A percentile compares a stretch with the other conserved stretches of the same genome.
Conservation (phyloP, 2,329 filamentous ascomycete genomes). For the Talaromyces sp. region DNA sequence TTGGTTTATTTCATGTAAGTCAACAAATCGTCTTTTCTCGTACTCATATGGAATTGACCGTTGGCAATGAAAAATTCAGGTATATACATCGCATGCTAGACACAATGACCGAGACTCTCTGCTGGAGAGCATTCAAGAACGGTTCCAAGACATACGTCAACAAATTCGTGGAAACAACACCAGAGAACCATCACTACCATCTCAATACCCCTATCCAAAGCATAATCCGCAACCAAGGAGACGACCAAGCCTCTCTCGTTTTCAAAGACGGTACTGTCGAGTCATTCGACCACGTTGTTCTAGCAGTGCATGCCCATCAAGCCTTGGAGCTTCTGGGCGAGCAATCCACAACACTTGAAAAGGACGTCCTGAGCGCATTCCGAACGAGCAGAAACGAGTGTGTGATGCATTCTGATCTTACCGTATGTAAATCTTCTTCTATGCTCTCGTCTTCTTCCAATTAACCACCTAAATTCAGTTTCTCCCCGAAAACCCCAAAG, state of each 20-base stretch:
- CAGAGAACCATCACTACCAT: background rate
- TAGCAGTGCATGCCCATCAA: constrained; percentile 4
- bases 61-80: background rate
- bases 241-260: background rate
- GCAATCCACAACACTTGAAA: background rate
- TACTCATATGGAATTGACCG: too few relatives aligned
- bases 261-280: constrained; percentile 1
- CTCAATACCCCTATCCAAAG: background rate
- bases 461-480: background rate
- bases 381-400: background rate
- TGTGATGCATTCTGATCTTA: constrained; percentile 1
- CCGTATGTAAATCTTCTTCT: background rate
- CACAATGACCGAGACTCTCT: background rate
- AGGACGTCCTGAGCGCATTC: background rate
- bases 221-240: background rate
- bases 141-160: constrained; percentile 8
- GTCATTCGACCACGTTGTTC: constrained; percentile 3
- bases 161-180: background rate
- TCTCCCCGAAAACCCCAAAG: background rate
- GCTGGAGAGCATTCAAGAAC: constrained; percentile 1
- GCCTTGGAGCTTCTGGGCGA: background rate
- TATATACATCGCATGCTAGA: background rate
- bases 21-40: background rate
- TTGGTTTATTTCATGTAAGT: constrained; percentile 6
- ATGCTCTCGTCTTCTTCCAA: background rate